Evolutionary conservation across 1,284 basidiomycete species (phyloP).

Genomic region (Agroathelia rolfsii): DNA sequence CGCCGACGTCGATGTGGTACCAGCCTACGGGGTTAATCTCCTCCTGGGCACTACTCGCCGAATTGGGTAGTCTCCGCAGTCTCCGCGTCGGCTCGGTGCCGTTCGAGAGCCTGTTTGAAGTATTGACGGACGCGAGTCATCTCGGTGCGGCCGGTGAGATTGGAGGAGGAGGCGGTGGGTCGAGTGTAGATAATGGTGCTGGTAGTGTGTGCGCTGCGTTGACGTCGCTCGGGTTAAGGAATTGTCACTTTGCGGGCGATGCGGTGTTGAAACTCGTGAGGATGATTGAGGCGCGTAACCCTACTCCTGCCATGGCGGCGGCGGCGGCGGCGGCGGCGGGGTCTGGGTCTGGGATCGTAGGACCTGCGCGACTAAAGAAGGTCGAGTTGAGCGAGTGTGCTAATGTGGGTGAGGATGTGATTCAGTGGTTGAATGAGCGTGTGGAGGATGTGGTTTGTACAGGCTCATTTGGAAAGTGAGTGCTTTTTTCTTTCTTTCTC

Average conservation of each 20-base stretch:
- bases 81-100: conserved; percentile 53
- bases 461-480: no score
- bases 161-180: no score
- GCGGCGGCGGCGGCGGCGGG: no score
- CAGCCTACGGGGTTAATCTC: conserved; percentile 30
- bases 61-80: conserved; percentile 38
- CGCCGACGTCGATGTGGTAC: conserved; percentile 33
- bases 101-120: conserved; percentile 52
- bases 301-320: conserved; percentile 26
- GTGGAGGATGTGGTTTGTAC: conserved; percentile 50
- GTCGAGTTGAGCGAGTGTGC: conserved; percentile 58
- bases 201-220: conserved; percentile 56
- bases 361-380: conserved; percentile 36
- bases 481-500: no score
- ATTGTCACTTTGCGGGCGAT: conserved; percentile 51
- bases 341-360: no score
- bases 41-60: conserved; percentile 39
- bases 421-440: conserved; percentile 49
- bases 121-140: no score
- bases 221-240: conserved; percentile 43
- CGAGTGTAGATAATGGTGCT: no score
- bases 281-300: conserved; percentile 60
- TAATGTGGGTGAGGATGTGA: conserved; percentile 50
- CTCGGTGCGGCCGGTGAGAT: conserved; percentile 51
- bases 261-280: conserved; percentile 55